Evolutionary conservation across 164 flowering plant species (phyloP).

Genomic region (Liriodendron chinense): DNA sequence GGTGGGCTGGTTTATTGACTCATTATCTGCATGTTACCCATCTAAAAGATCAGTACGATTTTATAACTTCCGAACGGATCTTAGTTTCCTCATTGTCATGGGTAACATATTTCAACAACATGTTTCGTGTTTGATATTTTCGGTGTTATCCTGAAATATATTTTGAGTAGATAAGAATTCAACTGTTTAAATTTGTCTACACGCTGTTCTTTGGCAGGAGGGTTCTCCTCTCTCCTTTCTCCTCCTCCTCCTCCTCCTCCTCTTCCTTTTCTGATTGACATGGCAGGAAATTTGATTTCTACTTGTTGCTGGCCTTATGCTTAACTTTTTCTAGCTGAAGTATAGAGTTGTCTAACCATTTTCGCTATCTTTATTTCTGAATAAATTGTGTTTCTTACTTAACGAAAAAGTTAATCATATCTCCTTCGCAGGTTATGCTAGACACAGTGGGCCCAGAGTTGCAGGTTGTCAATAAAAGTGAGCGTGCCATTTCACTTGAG

Average conservation of each 20-base stretch:
- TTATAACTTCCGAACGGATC: background rate
- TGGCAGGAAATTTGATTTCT: background rate
- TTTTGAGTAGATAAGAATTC: too few species aligned
- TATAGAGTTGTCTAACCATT: background rate
- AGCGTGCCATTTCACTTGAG: conserved; percentile 54
- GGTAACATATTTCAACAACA: background rate
- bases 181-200: too few species aligned
- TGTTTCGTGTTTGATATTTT: background rate
- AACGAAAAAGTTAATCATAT: conserved; percentile 4
- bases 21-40: too few species aligned
- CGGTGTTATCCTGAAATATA: too few species aligned
- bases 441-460: conserved; percentile 89
- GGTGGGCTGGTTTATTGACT: too few species aligned
- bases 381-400: background rate
- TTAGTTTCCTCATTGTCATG: background rate
- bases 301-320: background rate
- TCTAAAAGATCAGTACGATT: too few species aligned
- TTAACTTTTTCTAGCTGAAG: background rate
- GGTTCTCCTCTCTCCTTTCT: background rate
- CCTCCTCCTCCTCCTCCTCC: background rate
- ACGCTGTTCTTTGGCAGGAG: too few species aligned
- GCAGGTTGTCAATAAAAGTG: conserved; percentile 75
- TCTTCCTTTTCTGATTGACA: background rate
- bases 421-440: conserved; percentile 67
- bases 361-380: background rate